Percentiles rank a stretch among this genome's conserved stretches.
phyloP scores from a whole-genome alignment of 1,284 basidiomycete species.

The Rhodotorula sp. region DNA sequence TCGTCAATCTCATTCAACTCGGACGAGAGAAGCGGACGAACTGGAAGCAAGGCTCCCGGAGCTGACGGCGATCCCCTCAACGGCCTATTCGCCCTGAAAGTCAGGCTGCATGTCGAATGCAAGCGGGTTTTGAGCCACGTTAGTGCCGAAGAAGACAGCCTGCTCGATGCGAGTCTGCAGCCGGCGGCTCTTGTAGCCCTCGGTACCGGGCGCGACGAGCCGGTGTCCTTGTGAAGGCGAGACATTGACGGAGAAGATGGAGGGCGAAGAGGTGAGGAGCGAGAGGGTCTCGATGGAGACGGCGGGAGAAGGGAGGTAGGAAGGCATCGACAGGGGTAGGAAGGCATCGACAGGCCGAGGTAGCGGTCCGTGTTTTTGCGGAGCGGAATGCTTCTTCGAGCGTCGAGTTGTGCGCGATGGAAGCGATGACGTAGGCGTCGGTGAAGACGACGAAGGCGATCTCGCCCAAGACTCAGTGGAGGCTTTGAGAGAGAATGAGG shows the following conservation, averaged over 20 bases:
- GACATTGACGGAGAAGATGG: conserved; percentile 41
- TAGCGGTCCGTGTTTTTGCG: conserved; percentile 47
- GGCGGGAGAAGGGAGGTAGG: conserved; percentile 19
- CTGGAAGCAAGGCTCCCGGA: conserved; percentile 66
- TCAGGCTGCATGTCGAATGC: conserved; percentile 77
- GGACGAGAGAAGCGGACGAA: conserved; percentile 50
- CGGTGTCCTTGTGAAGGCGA: conserved; percentile 22
- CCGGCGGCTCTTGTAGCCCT: conserved; percentile 49
- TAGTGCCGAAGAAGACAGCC: conserved; percentile 75
- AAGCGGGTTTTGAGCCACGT: conserved; percentile 74
- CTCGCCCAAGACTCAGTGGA: conserved; percentile 46
- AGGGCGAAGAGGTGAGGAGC: conserved; percentile 45
- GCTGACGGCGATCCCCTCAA: conserved; percentile 74
- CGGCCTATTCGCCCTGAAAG: conserved; percentile 73
- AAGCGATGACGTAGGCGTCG: conserved; percentile 49
- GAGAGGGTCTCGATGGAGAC: conserved; percentile 38
- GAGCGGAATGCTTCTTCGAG: conserved; percentile 50
- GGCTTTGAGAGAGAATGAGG: conserved; percentile 51
- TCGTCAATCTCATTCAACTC: not conserved
- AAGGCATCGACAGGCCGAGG: conserved; percentile 47
- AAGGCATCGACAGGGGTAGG: too few relatives aligned
- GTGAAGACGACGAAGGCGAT: conserved; percentile 52
- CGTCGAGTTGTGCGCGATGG: conserved; percentile 37
- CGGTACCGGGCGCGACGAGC: conserved; percentile 39
- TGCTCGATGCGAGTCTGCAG: conserved; percentile 83